These are phyloP conservation scores for Volvariella volvacea DNA, from an alignment of 1,284 basidiomycete species.

Conservation along the genomic window DNA sequence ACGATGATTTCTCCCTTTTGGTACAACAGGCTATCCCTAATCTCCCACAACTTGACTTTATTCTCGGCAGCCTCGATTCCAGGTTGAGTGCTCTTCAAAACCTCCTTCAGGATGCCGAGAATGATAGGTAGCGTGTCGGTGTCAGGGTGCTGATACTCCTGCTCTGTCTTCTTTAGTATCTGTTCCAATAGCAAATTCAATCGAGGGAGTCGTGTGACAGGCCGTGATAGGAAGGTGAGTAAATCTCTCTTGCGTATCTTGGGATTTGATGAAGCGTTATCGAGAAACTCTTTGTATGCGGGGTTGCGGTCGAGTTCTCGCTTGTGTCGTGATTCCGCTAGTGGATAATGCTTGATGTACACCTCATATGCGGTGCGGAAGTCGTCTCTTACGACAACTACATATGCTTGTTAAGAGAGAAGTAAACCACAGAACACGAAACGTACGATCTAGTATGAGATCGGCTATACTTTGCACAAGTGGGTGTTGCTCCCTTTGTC, in stretches of 20 bases:
- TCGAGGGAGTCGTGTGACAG: conserved; percentile 76
- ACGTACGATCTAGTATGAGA: conserved; percentile 64
- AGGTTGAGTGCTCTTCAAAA: conserved; percentile 73
- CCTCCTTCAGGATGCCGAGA: conserved; percentile 52
- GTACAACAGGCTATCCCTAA: conserved; percentile 68
- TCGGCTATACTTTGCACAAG: conserved; percentile 72
- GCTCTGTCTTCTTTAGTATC: conserved; percentile 60
- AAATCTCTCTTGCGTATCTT: conserved; percentile 73
- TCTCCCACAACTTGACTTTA: conserved; percentile 77
- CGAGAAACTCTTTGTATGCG: conserved; percentile 60
- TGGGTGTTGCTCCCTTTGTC: conserved; percentile 77
- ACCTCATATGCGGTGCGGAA: conserved; percentile 64
- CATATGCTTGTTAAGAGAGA: conserved; percentile 16
- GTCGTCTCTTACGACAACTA: conserved; percentile 33
- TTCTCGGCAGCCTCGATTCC: conserved; percentile 79
- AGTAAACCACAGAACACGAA: conserved; percentile 15
- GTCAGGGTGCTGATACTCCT: conserved; percentile 60
- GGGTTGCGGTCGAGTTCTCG: conserved; percentile 62
- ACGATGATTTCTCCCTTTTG: conserved; percentile 77
- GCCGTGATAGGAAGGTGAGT: conserved; percentile 74
- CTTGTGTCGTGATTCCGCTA: conserved; percentile 72
- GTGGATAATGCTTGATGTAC: conserved; percentile 80
- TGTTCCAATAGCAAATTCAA: conserved; percentile 69
- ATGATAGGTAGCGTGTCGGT: conserved; percentile 62
- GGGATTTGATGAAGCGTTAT: conserved; percentile 54